Percentiles rank a stretch among this genome's conserved stretches.
Evolutionary conservation across 139 green algal species (phyloP).

Genomic region (Micromonas pusilla): DNA sequence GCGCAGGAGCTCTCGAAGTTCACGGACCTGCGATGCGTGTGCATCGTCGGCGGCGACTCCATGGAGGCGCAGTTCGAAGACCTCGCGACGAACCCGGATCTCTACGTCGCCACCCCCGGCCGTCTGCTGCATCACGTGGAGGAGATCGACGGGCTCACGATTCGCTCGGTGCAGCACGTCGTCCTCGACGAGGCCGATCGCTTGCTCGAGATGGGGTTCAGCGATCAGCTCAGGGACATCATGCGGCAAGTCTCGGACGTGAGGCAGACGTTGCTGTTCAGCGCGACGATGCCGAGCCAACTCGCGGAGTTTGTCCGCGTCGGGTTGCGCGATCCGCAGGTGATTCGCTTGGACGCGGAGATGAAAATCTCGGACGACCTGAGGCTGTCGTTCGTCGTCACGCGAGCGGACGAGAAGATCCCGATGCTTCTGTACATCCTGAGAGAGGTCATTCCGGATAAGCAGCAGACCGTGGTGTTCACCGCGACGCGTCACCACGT

Average conservation of each 20-base stretch:
- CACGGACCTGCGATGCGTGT: slow-evolving; percentile 69
- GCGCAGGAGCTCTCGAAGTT: slow-evolving; percentile 61
- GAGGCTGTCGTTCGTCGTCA: slow-evolving; percentile 49
- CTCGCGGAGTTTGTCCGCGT: slow-evolving; percentile 89
- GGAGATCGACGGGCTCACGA: slow-evolving; percentile 60
- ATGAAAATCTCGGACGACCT: slow-evolving; percentile 80
- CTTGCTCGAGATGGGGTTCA: slow-evolving; percentile 98
- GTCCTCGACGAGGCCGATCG: slow-evolving; percentile 94
- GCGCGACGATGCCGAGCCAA: slow-evolving; percentile 77
- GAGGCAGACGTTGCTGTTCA: slow-evolving; percentile 82
- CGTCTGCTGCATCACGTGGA: slow-evolving; percentile 90
- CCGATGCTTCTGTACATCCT: slow-evolving; percentile 84
- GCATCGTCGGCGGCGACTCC: slow-evolving; percentile 85
- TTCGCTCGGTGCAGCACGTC: slow-evolving; percentile 62
- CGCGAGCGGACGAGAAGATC: slow-evolving; percentile 78
- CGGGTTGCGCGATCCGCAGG: slow-evolving; percentile 72
- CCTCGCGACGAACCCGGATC: slow-evolving; percentile 82
- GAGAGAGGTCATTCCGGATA: slow-evolving; percentile 55
- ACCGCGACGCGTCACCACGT: slow-evolving; percentile 85
- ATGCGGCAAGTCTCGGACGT: slow-evolving; percentile 53
- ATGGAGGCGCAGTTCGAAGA: slow-evolving; percentile 94
- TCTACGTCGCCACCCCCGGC: slow-evolving; percentile 90
- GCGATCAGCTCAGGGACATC: slow-evolving; percentile 77
- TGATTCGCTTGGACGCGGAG: slow-evolving; percentile 91
- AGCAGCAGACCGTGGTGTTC: slow-evolving; percentile 61